Percentiles rank a stretch among this genome's conserved stretches.
Conservation (phyloP, 2,329 filamentous ascomycete species). For the Aspergillus terreus region DNA sequence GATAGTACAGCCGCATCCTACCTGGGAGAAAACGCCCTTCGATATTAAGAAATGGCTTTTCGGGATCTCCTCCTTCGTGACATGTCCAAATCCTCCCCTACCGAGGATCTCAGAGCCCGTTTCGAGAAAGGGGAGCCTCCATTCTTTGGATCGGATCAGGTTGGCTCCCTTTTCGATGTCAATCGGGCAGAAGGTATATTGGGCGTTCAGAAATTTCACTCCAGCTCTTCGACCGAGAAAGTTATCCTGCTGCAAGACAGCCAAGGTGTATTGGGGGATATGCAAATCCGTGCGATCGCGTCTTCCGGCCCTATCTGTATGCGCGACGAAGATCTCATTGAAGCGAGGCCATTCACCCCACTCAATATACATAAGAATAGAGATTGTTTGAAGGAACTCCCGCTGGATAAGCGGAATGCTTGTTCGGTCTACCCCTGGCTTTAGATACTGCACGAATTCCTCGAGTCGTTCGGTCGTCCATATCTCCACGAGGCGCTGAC, state of each 20-base stretch:
- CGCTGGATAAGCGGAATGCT: not conserved
- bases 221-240: slow-evolving; percentile 6
- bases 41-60: not conserved
- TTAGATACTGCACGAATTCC: slow-evolving; percentile 4
- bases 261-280: slow-evolving; percentile 5
- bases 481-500: slow-evolving; percentile 4
- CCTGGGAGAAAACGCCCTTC: too few species aligned
- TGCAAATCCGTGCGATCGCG: slow-evolving; percentile 3
- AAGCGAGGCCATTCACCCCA: slow-evolving; percentile 13
- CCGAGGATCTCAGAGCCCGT: not conserved
- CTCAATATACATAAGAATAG: slow-evolving; percentile 8
- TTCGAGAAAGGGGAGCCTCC: slow-evolving; percentile 11
- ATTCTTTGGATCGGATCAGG: slow-evolving; percentile 3
- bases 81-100: slow-evolving; percentile 6
- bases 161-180: slow-evolving; percentile 8
- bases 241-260: not conserved
- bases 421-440: not conserved
- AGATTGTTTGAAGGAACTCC: slow-evolving; percentile 9
- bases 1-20: not conserved
- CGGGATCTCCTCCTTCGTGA: slow-evolving; percentile 10
- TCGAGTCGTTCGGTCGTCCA: slow-evolving; percentile 10
- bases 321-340: slow-evolving; percentile 8
- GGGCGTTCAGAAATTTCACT: not conserved
- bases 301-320: not conserved
- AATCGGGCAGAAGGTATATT: slow-evolving; percentile 10